phyloP scores from a whole-genome alignment of 2,329 filamentous ascomycete species.

The Xylariomycetidae sp. region DNA sequence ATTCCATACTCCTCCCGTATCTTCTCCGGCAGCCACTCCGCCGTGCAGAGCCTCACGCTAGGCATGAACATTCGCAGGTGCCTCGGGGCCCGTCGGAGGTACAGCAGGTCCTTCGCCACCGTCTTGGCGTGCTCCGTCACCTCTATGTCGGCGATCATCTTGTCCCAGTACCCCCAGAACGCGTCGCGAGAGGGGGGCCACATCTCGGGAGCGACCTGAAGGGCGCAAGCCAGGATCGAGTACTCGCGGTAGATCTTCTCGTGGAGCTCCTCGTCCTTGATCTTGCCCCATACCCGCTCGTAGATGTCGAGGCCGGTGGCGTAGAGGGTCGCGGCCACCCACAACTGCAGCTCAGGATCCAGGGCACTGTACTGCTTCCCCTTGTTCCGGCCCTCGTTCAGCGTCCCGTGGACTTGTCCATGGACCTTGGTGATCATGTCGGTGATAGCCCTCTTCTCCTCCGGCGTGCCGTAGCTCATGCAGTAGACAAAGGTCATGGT shows the following conservation, averaged over 20 bases:
- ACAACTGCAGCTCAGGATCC: slow-evolving; percentile 33
- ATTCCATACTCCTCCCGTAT: slow-evolving; percentile 21
- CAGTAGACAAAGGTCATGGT: slow-evolving; percentile 36
- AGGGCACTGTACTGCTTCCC: slow-evolving; percentile 28
- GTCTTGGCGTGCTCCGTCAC: slow-evolving; percentile 24
- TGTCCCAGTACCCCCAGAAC: slow-evolving; percentile 27
- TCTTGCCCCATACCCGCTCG: slow-evolving; percentile 29
- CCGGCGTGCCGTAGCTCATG: slow-evolving; percentile 29
- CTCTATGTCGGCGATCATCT: slow-evolving; percentile 18
- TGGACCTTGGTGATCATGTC: slow-evolving; percentile 32
- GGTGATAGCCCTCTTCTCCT: slow-evolving; percentile 30
- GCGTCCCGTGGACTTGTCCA: slow-evolving; percentile 24
- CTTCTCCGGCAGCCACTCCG: slow-evolving; percentile 15
- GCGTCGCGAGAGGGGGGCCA: slow-evolving; percentile 20
- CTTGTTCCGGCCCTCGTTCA: slow-evolving; percentile 10
- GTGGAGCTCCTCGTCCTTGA: slow-evolving; percentile 17
- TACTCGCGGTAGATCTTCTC: slow-evolving; percentile 25
- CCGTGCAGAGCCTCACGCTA: slow-evolving; percentile 15
- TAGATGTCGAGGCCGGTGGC: slow-evolving; percentile 30
- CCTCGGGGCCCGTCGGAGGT: slow-evolving; percentile 17
- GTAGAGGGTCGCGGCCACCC: slow-evolving; percentile 36
- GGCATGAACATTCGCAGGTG: slow-evolving; percentile 16
- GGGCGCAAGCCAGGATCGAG: slow-evolving; percentile 23
- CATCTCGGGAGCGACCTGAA: slow-evolving; percentile 26
- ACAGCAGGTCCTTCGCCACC: slow-evolving; percentile 20